A percentile compares a stretch with the other conserved stretches of the same genome.
phyloP scores from a whole-genome alignment of 129 eudicot genomes.

The Escallonia herrerae region DNA sequence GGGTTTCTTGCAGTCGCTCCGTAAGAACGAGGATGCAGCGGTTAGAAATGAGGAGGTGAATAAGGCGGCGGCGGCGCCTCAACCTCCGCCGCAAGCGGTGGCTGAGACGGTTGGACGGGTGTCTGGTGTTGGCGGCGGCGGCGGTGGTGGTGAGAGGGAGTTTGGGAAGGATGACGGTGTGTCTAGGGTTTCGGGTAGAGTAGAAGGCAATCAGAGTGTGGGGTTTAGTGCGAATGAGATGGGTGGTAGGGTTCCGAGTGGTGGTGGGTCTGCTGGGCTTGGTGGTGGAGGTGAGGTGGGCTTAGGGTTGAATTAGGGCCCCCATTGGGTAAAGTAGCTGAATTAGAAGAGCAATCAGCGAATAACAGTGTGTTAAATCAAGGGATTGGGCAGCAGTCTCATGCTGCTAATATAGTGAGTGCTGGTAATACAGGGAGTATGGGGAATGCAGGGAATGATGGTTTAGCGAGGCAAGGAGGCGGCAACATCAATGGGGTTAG shows the following conservation, averaged over 20 bases:
- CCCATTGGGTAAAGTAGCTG: constrained; percentile 30
- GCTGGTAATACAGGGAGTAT: constrained; percentile 12
- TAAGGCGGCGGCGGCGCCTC: constrained; percentile 21
- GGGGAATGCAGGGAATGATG: constrained; percentile 21
- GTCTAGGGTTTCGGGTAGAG: constrained; percentile 22
- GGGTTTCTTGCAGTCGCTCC: constrained; percentile 53
- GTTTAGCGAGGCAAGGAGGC: constrained; percentile 18
- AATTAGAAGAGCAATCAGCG: constrained; percentile 27
- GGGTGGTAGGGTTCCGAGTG: constrained; percentile 14
- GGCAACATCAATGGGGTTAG: constrained; percentile 22
- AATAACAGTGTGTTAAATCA: constrained; percentile 13
- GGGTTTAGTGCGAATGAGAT: constrained; percentile 32
- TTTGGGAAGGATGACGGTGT: constrained; percentile 35
- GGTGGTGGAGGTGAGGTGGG: constrained; percentile 21
- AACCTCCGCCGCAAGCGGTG: constrained; percentile 5
- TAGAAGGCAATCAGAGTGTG: constrained; percentile 24
- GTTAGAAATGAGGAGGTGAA: constrained; percentile 34
- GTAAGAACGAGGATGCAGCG: constrained; percentile 46
- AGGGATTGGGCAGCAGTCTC: constrained; percentile 28
- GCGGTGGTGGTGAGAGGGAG: constrained; percentile 19
- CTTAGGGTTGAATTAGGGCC: constrained; percentile 53
- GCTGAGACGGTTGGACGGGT: constrained; percentile 5
- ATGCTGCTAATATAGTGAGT: constrained; percentile 16
- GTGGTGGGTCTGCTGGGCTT: constrained; percentile 16
- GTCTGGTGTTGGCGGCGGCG: constrained; percentile 1